Evolutionary conservation across 768 basidiomycete genomes (phyloP), one percentile per base, ranked within the genome.

Genomic region (Kwoniella heveanensis): DNA sequence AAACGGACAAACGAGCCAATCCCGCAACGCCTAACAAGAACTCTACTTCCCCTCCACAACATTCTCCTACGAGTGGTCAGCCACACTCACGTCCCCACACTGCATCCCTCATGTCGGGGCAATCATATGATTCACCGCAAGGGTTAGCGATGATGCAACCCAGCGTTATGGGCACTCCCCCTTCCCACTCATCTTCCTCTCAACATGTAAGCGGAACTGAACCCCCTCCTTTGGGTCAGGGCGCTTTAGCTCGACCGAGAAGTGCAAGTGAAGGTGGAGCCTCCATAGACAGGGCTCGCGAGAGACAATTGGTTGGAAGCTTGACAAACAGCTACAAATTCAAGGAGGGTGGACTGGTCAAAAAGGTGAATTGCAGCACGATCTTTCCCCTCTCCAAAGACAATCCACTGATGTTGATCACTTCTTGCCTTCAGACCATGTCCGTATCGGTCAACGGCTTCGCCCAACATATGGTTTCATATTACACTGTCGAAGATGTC

Each of bases 241-340:
- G 73, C 27, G 66, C 70, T 5, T 55, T 70, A 12, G 57, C 60
- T n/a, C 29, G 74, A 54, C 67, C 69, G 19, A 60, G 74, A 30
- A 72, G 70, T 56, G 37, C 72, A 44, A 71, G 70, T 51, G 77
- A 78, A 48, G 69, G 68, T 47, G 71, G 70, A 30, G 64, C 82
- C 12, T 82, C 83, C 32, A 79, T 90, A 58, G 89, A 92, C 76
- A 86, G 87, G 68, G 84, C 87, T 47, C 85, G 88, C 51, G 93
- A 96, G 79, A 83, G 92, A 53, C 87, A 86, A 25, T 84, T 97
- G 25, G 86, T 95, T 54, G 94, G 94, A 30, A 92, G 91, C 73
- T 81, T 97, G 73, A 96, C 93, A 9, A 93, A 92, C 81, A 89
- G 87, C 77, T 89, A 90, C 84, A 92, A 92, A 80, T 97, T 95